Conservation (phyloP, 2,329 filamentous ascomycete genomes). For the Nannizziopsis barbatae region DNA sequence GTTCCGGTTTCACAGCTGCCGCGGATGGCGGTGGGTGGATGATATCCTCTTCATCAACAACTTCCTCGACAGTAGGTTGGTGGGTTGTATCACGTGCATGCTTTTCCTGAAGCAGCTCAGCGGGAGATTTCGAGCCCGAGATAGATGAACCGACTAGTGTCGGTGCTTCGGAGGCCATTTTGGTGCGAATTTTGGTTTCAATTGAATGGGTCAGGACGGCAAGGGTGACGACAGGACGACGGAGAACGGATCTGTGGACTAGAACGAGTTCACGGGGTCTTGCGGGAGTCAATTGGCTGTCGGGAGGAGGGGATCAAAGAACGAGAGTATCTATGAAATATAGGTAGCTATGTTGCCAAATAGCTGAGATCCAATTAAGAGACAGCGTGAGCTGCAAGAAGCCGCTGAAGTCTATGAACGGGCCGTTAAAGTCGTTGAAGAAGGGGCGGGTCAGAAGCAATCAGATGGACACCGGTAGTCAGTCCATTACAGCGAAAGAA, state of each 20-base stretch:
- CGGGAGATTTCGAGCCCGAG: slow-evolving; percentile 32
- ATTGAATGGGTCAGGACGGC: not conserved
- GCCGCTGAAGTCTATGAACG: slow-evolving; percentile 1
- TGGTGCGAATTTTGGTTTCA: not conserved
- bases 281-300: not conserved
- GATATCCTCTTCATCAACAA: slow-evolving; percentile 64
- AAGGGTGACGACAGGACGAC: not conserved
- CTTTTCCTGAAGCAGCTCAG: slow-evolving; percentile 44
- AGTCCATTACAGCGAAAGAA: slow-evolving; percentile 6
- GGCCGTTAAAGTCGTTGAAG: not conserved
- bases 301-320: not conserved
- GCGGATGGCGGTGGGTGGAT: slow-evolving; percentile 44
- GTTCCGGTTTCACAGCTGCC: slow-evolving; percentile 24
- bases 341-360: not conserved
- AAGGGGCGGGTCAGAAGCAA: not conserved
- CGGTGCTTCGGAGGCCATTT: slow-evolving; percentile 12
- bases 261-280: not conserved
- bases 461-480: not conserved
- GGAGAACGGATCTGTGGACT: not conserved
- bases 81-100: slow-evolving; percentile 44
- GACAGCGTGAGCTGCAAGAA: not conserved
- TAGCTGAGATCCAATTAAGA: not conserved
- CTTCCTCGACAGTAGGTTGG: slow-evolving; percentile 67
- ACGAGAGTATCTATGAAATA: not conserved
- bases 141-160: slow-evolving; percentile 7